These are phyloP conservation scores for Suhomyces taliae DNA, from an alignment of 1,139 yeast species.

Conservation along the genomic window DNA sequence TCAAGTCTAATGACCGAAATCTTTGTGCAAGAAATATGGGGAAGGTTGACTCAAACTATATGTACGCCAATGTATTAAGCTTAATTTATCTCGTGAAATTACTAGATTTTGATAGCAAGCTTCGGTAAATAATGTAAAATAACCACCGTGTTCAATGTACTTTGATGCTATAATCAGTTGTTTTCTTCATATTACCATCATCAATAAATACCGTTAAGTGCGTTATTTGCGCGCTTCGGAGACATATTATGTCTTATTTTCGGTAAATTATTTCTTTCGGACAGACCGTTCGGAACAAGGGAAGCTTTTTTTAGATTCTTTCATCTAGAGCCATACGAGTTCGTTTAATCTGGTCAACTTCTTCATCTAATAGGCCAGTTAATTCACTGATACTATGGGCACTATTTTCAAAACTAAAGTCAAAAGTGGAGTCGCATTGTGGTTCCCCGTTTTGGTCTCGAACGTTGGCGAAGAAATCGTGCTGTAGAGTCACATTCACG, in stretches of 20 bases:
- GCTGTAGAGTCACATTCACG: conserved; percentile 53
- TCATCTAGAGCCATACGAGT: no score
- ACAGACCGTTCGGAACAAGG: no score
- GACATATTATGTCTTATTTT: no score
- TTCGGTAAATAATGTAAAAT: background rate
- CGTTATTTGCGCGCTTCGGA: no score
- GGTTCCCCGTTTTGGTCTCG: conserved; percentile 55
- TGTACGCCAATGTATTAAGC: no score
- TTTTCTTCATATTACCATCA: no score
- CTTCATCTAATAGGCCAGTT: conserved; percentile 46
- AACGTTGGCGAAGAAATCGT: conserved; percentile 48
- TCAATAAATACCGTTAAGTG: no score
- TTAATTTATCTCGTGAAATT: background rate
- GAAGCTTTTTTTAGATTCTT: no score
- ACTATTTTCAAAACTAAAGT: conserved; percentile 59
- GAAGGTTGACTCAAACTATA: no score
- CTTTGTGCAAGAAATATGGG: no score
- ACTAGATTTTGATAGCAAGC: background rate
- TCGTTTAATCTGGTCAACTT: conserved; percentile 35
- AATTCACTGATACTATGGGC: conserved; percentile 39
- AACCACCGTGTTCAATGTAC: background rate
- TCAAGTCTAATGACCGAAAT: background rate
- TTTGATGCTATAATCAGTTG: no score
- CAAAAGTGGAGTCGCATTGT: conserved; percentile 46
- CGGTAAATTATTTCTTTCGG: no score